Percentiles rank a stretch among this genome's conserved stretches.
These are phyloP conservation scores for Encephalitozoon hellem DNA, from an alignment of 371 early-diverging fungal genomes.

Conservation along the genomic window DNA sequence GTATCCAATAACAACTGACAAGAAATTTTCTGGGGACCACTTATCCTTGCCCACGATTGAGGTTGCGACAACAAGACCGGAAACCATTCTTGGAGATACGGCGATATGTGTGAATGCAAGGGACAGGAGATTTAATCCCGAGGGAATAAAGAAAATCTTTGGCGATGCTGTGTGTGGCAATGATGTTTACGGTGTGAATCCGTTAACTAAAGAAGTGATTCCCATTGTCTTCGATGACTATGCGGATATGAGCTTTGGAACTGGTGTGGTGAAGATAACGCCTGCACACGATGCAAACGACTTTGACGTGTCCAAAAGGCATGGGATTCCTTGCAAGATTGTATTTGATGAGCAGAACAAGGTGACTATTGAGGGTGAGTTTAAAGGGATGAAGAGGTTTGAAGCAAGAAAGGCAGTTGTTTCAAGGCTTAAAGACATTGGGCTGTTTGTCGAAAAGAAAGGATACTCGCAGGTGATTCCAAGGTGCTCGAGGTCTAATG, in stretches of 20 bases:
- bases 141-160: conserved; percentile 70
- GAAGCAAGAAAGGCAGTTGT: conserved; percentile 80
- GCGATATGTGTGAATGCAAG: conserved; percentile 87
- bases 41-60: neutral
- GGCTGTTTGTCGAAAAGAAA: conserved; percentile 73
- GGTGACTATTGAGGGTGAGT: conserved; percentile 74
- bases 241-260: conserved; percentile 88
- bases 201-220: conserved; percentile 77
- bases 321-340: conserved; percentile 79
- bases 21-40: neutral
- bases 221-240: conserved; percentile 79
- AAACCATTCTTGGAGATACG: conserved; percentile 96
- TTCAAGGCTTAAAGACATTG: conserved; percentile 72
- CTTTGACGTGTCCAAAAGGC: conserved; percentile 86
- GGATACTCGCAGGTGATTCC: conserved; percentile 87
- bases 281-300: conserved; percentile 98
- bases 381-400: conserved; percentile 79
- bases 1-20: conserved; percentile 42
- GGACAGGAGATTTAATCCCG: conserved; percentile 68
- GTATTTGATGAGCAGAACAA: conserved; percentile 88
- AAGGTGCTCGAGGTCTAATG: conserved; percentile 75
- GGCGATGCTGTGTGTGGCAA: neutral
- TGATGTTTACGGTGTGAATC: conserved; percentile 72
- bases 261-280: conserved; percentile 97
- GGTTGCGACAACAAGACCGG: conserved; percentile 95